Conservation (phyloP, 1,284 basidiomycete genomes). For the Filobasidium uniguttulatum region DNA sequence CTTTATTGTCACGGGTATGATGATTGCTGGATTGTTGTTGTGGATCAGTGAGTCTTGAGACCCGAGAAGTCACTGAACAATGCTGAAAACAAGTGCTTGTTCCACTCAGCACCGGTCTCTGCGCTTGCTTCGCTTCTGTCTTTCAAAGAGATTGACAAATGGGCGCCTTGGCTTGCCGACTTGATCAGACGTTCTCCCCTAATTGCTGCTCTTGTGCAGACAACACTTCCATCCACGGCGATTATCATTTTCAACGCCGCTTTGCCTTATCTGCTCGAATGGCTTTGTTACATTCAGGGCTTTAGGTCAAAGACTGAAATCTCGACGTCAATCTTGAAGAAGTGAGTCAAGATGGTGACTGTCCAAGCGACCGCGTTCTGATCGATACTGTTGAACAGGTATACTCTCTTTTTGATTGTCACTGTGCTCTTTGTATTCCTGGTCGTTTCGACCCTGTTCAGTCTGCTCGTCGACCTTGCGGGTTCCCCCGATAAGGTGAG, state of each 20-base stretch:
- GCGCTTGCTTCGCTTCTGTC: slow-evolving; percentile 72
- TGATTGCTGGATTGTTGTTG: slow-evolving; percentile 59
- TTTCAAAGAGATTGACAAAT: slow-evolving; percentile 80
- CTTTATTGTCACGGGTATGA: slow-evolving; percentile 52
- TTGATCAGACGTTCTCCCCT: slow-evolving; percentile 67
- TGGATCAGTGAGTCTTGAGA: slow-evolving; percentile 47
- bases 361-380: neutral
- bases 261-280: slow-evolving; percentile 79
- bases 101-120: slow-evolving; percentile 58
- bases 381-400: slow-evolving; percentile 42
- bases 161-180: slow-evolving; percentile 61
- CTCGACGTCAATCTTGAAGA: slow-evolving; percentile 83
- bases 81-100: neutral
- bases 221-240: slow-evolving; percentile 76
- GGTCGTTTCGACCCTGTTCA: slow-evolving; percentile 76
- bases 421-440: slow-evolving; percentile 96
- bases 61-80: neutral
- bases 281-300: slow-evolving; percentile 74
- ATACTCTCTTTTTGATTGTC: slow-evolving; percentile 83
- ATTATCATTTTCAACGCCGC: slow-evolving; percentile 81
- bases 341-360: slow-evolving; percentile 43
- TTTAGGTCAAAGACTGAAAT: slow-evolving; percentile 78
- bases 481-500: slow-evolving; percentile 52
- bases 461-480: slow-evolving; percentile 70
- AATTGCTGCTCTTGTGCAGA: slow-evolving; percentile 76